Conservation (phyloP, 2,329 filamentous ascomycete species). For the Magnaporthiopsis poae region DNA sequence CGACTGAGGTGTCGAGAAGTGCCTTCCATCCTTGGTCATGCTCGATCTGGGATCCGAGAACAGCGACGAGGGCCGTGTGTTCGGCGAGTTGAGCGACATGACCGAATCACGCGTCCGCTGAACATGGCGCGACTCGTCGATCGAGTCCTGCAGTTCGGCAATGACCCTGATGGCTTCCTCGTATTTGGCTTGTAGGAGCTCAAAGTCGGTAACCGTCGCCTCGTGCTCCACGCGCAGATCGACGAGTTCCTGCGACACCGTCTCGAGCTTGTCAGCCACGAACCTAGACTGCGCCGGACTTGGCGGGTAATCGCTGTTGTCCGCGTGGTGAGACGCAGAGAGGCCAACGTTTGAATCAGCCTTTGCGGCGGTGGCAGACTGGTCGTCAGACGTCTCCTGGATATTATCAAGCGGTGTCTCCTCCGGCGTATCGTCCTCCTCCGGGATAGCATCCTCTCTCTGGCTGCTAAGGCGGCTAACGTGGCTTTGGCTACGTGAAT, state of each 20-base stretch:
- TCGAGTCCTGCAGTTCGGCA: slow-evolving; percentile 72
- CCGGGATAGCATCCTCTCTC: slow-evolving; percentile 44
- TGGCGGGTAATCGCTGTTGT: slow-evolving; percentile 33
- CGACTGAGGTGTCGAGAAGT: slow-evolving; percentile 73
- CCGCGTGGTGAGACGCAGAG: too few relatives aligned
- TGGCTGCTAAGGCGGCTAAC: slow-evolving; percentile 41
- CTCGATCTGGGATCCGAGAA: slow-evolving; percentile 66
- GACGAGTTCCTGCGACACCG: slow-evolving; percentile 80
- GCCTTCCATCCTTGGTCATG: slow-evolving; percentile 55
- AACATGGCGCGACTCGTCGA: slow-evolving; percentile 67
- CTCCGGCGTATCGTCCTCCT: slow-evolving; percentile 27
- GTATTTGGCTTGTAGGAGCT: slow-evolving; percentile 77
- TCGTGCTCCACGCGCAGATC: slow-evolving; percentile 88
- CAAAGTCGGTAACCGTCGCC: slow-evolving; percentile 67
- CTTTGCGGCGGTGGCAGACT: background rate
- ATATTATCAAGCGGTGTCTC: slow-evolving; percentile 22
- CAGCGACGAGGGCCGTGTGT: slow-evolving; percentile 66
- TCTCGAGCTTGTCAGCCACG: slow-evolving; percentile 85
- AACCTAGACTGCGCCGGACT: slow-evolving; percentile 75
- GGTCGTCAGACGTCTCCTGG: slow-evolving; percentile 22
- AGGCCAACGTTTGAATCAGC: background rate
- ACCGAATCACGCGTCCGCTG: slow-evolving; percentile 44
- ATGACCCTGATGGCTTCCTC: slow-evolving; percentile 76
- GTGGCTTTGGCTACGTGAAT: slow-evolving; percentile 45
- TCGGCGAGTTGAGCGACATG: slow-evolving; percentile 41